These are phyloP conservation scores for Penicillium longicatenatum DNA, from an alignment of 495 filamentous ascomycete genomes.

Conservation along the genomic window DNA sequence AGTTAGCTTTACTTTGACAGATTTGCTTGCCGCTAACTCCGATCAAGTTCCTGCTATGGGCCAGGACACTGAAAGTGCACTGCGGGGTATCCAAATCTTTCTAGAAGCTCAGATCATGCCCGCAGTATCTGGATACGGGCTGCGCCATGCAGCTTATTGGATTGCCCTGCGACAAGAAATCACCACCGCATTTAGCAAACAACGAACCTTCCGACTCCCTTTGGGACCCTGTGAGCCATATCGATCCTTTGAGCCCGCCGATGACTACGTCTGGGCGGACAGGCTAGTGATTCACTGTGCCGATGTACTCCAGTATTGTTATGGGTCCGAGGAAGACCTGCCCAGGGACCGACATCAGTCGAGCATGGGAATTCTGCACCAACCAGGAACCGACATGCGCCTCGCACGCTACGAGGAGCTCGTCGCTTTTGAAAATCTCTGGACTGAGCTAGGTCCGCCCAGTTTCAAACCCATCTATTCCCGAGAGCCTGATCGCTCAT, in stretches of 20 bases:
- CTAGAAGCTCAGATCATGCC: slow-evolving; percentile 15
- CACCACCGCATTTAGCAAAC: slow-evolving; percentile 37
- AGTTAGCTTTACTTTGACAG: neutral
- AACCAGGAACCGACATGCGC: slow-evolving; percentile 12
- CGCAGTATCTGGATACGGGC: slow-evolving; percentile 18
- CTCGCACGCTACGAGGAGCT: slow-evolving; percentile 24
- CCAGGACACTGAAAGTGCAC: slow-evolving; percentile 17
- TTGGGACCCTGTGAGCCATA: slow-evolving; percentile 25
- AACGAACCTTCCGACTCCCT: slow-evolving; percentile 30
- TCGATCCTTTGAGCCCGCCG: slow-evolving; percentile 29
- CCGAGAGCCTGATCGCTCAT: slow-evolving; percentile 19
- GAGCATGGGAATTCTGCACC: slow-evolving; percentile 10
- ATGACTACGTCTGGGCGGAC: slow-evolving; percentile 38
- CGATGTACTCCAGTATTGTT: slow-evolving; percentile 32
- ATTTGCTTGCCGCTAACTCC: neutral
- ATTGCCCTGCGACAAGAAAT: slow-evolving; percentile 42
- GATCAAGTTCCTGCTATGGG: slow-evolving; percentile 15
- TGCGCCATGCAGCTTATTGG: slow-evolving; percentile 37
- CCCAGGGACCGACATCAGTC: slow-evolving; percentile 6
- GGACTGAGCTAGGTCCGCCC: slow-evolving; percentile 17
- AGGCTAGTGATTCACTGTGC: slow-evolving; percentile 35
- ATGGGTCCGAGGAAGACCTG: slow-evolving; percentile 19
- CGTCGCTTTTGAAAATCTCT: slow-evolving; percentile 20
- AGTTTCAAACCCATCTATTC: slow-evolving; percentile 30
- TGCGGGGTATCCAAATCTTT: slow-evolving; percentile 20